Percentiles rank a stretch among this genome's conserved stretches.
These are phyloP conservation scores for Lotmaria passim DNA, from an alignment of 208 protist genomes.

Conservation along the genomic window DNA sequence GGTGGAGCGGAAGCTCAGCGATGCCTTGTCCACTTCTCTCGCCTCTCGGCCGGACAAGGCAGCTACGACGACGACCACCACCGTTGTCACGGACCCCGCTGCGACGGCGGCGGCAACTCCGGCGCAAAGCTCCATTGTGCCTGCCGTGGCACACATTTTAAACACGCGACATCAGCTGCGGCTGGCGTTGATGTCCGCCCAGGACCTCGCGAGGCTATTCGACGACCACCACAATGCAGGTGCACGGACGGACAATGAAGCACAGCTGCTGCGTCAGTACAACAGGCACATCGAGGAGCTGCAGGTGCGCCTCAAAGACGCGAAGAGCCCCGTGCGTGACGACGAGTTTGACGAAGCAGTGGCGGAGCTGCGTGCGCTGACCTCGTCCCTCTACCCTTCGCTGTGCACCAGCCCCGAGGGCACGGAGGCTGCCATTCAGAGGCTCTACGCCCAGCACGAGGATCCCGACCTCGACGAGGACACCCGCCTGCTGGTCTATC, in stretches of 20 bases:
- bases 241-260: background rate
- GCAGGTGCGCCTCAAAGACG: slow-evolving; percentile 54
- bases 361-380: slow-evolving; percentile 42
- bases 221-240: background rate
- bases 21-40: slow-evolving; percentile 19
- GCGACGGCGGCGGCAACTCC: background rate
- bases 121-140: slow-evolving; percentile 24
- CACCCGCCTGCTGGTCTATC: slow-evolving; percentile 73
- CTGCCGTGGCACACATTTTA: slow-evolving; percentile 55
- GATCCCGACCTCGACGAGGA: slow-evolving; percentile 81
- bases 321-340: slow-evolving; percentile 26
- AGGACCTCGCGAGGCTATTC: slow-evolving; percentile 48
- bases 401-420: slow-evolving; percentile 48
- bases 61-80: background rate
- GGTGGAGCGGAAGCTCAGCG: slow-evolving; percentile 46
- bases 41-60: background rate
- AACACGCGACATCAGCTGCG: slow-evolving; percentile 79
- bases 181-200: slow-evolving; percentile 67
- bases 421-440: slow-evolving; percentile 40
- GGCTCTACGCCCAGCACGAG: slow-evolving; percentile 58
- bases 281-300: slow-evolving; percentile 34
- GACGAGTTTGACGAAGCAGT: slow-evolving; percentile 50
- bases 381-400: slow-evolving; percentile 49
- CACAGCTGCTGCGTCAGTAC: slow-evolving; percentile 18
- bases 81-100: no score